Conservation (phyloP, 129 eudicot species). For the Rutidosis leptorrhynchoides region DNA sequence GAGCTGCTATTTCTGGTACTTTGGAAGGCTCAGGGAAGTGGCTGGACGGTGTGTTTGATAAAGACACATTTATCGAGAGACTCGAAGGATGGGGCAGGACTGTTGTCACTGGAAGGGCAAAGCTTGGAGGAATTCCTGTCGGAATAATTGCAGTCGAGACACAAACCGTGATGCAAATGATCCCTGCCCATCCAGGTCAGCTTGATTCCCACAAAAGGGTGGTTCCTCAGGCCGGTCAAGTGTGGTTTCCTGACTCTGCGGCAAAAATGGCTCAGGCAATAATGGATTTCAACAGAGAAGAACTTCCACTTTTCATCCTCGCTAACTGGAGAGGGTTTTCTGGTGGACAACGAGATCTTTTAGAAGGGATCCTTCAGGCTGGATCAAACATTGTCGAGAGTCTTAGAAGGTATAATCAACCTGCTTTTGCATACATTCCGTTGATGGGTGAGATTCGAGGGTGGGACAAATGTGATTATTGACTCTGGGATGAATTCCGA, state of each 20-base stretch:
- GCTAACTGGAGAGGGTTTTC: slow-evolving; percentile 99
- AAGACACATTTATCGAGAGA: slow-evolving; percentile 83
- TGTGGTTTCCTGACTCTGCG: slow-evolving; percentile 99
- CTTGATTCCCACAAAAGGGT: slow-evolving; percentile 93
- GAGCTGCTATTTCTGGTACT: slow-evolving; percentile 82
- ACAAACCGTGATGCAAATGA: slow-evolving; percentile 93
- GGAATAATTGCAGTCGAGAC: slow-evolving; percentile 95
- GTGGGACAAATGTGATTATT: slow-evolving; percentile 97
- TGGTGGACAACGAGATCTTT: slow-evolving; percentile 97
- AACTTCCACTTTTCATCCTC: slow-evolving; percentile 86
- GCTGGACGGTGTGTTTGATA: slow-evolving; percentile 87
- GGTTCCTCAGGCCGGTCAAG: slow-evolving; percentile 99
- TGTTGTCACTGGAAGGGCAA: slow-evolving; percentile 94
- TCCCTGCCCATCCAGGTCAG: slow-evolving; percentile 99
- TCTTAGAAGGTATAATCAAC: slow-evolving; percentile 81
- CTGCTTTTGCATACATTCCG: slow-evolving; percentile 93
- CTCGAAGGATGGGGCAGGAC: slow-evolving; percentile 98
- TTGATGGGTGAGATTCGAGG: slow-evolving; percentile 90
- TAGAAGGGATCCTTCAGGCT: slow-evolving; percentile 96
- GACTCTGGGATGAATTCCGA: slow-evolving; percentile 88
- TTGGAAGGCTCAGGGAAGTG: slow-evolving; percentile 56
- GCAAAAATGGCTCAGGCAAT: slow-evolving; percentile 89
- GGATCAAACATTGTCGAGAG: slow-evolving; percentile 96
- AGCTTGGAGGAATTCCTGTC: slow-evolving; percentile 93
- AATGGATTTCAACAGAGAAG: slow-evolving; percentile 94